These are phyloP conservation scores for Gastrolobium villosum DNA, from an alignment of 306 rosid genomes.

Conservation along the genomic window DNA sequence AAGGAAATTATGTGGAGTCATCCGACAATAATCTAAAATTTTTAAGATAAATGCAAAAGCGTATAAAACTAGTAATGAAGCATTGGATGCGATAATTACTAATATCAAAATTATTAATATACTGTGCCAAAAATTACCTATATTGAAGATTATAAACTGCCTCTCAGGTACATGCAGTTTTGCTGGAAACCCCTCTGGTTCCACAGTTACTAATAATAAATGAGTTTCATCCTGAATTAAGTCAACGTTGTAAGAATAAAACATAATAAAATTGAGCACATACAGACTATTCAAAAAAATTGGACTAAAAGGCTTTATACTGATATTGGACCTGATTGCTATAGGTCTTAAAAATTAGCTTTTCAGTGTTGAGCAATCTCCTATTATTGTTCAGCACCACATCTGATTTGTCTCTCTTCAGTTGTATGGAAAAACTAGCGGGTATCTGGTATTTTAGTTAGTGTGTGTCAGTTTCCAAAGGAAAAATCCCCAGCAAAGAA, in stretches of 20 bases:
- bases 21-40: slow-evolving; percentile 2
- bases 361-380: slow-evolving; percentile 89
- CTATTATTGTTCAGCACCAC: slow-evolving; percentile 56
- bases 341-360: slow-evolving; percentile 74
- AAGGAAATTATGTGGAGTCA: slow-evolving; percentile 1
- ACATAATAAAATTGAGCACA: slow-evolving; percentile 4
- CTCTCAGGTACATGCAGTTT: slow-evolving; percentile 69
- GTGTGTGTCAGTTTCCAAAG: slow-evolving; percentile 46
- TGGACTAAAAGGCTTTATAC: slow-evolving; percentile 15
- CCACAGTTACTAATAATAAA: slow-evolving; percentile 71
- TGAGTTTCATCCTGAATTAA: slow-evolving; percentile 58
- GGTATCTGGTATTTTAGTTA: slow-evolving; percentile 69
- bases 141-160: slow-evolving; percentile 70
- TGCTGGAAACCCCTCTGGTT: slow-evolving; percentile 90
- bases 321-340: slow-evolving; percentile 58
- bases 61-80: slow-evolving; percentile 3
- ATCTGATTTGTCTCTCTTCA: slow-evolving; percentile 63
- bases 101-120: neutral
- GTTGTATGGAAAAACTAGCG: slow-evolving; percentile 72
- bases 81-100: neutral
- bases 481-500: slow-evolving; percentile 42
- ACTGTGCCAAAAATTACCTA: slow-evolving; percentile 63
- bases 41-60: neutral
- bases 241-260: slow-evolving; percentile 38
- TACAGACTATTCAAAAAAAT: neutral